Base-by-base conservation (phyloP, 345 rosid genomes). In the Gossypium anomalum region DNA sequence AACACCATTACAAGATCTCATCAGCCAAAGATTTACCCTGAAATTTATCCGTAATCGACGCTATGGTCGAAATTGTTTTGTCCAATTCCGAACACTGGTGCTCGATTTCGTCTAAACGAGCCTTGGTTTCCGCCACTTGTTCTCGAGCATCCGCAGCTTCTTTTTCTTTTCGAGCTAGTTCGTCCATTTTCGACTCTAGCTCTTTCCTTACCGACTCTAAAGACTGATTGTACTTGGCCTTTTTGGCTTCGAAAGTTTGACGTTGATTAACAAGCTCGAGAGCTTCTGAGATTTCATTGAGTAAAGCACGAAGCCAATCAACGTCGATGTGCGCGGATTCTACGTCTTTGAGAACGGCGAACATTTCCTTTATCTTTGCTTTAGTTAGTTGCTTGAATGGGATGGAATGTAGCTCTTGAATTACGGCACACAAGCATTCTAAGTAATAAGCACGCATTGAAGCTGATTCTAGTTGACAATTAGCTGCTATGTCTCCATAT, bases 401-500 rank as follows among this genome's bases (percentile, higher is more conserved):
- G 67, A 78, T 84, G 25, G 89, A 78, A 65, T 87, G 92, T 84
- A 93, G 79, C 83, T 90, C 95, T 80, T 86, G 88, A 68, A 91
- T 91, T 38, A 91, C 85, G 9, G 84, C 71, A 85, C 97, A 92
- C 38, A 91, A 73, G 62, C 93, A 87, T 68, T 93, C 97, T 13
- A 93, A 78, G 77, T 87, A 88, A 74, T 86, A 90, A 9, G 95
- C 82, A 8, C 89, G 87, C 83, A 92, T 82, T 0, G 97, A 89
- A 19, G 82, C 74, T 1, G 98, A 91, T 76, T 89, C 92, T 71
- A 93, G 69, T 69, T 72, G 80, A 29, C 91, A 92, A 59, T 89
- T 87, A 67, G 93, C 92, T 1, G 96, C 95, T 48, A 93, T 89
- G 71, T 93, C 96, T 62, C 98, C 98, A 47, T 90, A 83, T 70